Percentiles rank a stretch among this genome's conserved stretches.
phyloP scores from a whole-genome alignment of 2,329 filamentous ascomycete genomes.

The Claviceps quebecensis region DNA sequence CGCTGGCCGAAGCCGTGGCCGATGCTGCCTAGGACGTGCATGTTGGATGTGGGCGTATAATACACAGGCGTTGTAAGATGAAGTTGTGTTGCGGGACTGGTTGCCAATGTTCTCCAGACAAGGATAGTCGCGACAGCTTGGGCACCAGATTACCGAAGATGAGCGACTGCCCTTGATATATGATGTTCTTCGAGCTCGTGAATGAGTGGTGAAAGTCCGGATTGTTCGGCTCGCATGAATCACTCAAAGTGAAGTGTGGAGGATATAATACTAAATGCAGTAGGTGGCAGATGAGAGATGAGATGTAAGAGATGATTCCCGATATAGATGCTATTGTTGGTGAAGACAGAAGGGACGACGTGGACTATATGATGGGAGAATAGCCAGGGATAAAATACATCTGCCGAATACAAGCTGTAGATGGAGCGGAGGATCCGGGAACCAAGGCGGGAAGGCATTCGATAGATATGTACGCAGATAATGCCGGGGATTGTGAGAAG shows the following conservation, averaged over 20 bases:
- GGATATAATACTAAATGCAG: too few relatives aligned
- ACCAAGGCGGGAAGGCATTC: not conserved
- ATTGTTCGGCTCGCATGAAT: not conserved
- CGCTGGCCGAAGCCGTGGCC: conserved; percentile 21
- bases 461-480: not conserved
- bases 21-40: conserved; percentile 20
- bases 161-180: not conserved
- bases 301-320: not conserved
- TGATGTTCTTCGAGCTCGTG: not conserved
- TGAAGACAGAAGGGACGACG: not conserved
- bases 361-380: not conserved
- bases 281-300: not conserved
- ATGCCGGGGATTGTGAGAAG: not conserved
- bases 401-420: not conserved
- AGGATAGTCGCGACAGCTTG: too few relatives aligned
- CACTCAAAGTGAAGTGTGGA: not conserved
- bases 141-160: too few relatives aligned
- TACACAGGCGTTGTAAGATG: too few relatives aligned
- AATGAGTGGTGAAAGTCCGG: not conserved
- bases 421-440: not conserved
- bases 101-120: too few relatives aligned
- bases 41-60: conserved; percentile 9
- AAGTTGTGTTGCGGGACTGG: too few relatives aligned
- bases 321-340: too few relatives aligned
- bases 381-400: not conserved